phyloP scores from a whole-genome alignment of 2,329 filamentous ascomycete genomes.

The Saccharata proteae region DNA sequence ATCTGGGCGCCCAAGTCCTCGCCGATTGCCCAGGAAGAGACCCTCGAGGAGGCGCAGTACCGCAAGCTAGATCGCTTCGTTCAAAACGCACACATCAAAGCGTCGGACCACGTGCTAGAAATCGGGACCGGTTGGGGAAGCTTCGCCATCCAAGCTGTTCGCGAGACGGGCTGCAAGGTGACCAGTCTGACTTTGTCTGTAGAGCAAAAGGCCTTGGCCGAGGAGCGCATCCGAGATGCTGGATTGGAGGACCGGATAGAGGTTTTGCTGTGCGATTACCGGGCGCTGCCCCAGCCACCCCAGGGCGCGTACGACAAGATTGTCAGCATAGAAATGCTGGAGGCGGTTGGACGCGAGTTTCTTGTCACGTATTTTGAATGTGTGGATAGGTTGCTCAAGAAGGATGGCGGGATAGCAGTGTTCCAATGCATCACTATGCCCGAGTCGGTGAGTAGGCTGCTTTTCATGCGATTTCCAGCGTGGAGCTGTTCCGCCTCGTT shows the following conservation, averaged over 20 bases:
- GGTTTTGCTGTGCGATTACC: constrained; percentile 59
- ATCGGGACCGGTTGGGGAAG: constrained; percentile 68
- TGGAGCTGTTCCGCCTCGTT: not conserved
- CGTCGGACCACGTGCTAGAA: constrained; percentile 57
- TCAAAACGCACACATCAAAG: constrained; percentile 49
- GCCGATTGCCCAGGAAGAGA: constrained; percentile 36
- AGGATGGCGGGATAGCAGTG: constrained; percentile 52
- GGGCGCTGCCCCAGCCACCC: constrained; percentile 38
- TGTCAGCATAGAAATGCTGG: constrained; percentile 66
- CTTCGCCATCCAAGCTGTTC: constrained; percentile 58
- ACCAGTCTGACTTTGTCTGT: constrained; percentile 57
- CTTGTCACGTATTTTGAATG: constrained; percentile 55
- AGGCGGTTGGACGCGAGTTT: constrained; percentile 58
- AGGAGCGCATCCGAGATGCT: constrained; percentile 49
- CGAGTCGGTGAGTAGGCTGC: constrained; percentile 32
- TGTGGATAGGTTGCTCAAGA: constrained; percentile 52
- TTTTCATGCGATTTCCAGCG: not conserved
- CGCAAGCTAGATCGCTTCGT: constrained; percentile 57
- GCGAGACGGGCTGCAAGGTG: constrained; percentile 53
- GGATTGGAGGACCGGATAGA: constrained; percentile 49
- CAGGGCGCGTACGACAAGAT: constrained; percentile 55
- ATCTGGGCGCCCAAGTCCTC: constrained; percentile 45
- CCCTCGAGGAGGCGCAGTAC: constrained; percentile 53
- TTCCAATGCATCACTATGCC: constrained; percentile 74
- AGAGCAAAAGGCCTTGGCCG: constrained; percentile 57